Evolutionary conservation across 345 rosid genomes (phyloP), one percentile per base, ranked within the genome.

Genomic region (Pugionium dolabratum): DNA sequence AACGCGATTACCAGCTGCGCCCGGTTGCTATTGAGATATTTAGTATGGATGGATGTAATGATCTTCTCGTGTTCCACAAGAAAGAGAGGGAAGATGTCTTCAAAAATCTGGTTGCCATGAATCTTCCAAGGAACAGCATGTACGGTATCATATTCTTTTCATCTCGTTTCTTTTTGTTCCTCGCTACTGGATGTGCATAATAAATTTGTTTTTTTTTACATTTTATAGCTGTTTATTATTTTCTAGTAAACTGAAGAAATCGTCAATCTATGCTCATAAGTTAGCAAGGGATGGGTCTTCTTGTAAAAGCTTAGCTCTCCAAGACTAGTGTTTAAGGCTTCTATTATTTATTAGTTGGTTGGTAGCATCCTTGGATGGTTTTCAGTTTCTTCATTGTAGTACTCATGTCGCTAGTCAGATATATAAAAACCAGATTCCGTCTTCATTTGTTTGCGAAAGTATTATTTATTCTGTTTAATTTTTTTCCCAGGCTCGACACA

Each of bases 1-100:
- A 87, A 80, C 96, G 98, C 49, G 98, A 92, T 78, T 92, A 87
- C 81, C 92, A 92, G 84, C 82, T 92, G 54, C 96, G 98, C 58
- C 98, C 96, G 35, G 96, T 92, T 73, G 92, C 98, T 65, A 68
- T 92, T 74, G 98, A 92, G 85, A 76, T 92, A 77, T 92, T 92
- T 79, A 92, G 98, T 83, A 87, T 85, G 90, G 96, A 92, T 83
- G 98, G 98, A 59, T 87, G 89, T 64, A 92, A 92, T 69, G 96
- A 92, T 79, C 92, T 92, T 63, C 81, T 89, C 56, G 96, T 92
- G 36, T 89, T 89, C 71, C 98, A 89, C 77, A 92, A 92, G 75
- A 89, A 76, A 72, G 98, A 92, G 76, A 87, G 96, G 78, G 98
- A 92, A 78, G 98, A 92, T 69, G 91, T 92, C 59, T 92, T 89